Base-by-base conservation (phyloP, 2,329 filamentous ascomycete species). In the Aspergillus novoparasiticus region DNA sequence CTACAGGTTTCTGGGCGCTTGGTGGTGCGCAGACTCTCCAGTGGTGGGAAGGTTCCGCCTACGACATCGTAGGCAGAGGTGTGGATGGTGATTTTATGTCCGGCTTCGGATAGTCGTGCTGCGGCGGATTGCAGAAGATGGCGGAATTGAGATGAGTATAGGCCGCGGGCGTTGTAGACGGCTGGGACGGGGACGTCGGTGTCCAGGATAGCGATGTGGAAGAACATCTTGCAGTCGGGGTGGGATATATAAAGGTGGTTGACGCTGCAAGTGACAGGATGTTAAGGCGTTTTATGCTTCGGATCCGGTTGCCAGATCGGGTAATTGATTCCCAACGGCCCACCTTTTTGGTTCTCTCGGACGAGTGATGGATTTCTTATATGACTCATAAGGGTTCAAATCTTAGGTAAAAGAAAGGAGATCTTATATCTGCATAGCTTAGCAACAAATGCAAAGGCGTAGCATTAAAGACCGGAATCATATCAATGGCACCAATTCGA, bases 181-280 rank as follows among this genome's bases (percentile, higher is more conserved):
- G 68, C 58, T 12, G 69, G 71, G 16, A 75, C 73, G 23, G 76
- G 76, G 23, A 76, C 61, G 66, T 81, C 71, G 64, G 74, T 61
- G 71, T 82, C 73, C 56, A 79, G 64, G 26, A 76, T 62, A 62
- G 78, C 69, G 64, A 78, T 66, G 69, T 79, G 70, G 68, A 80
- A 11, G n/a, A n/a, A 39, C 51, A 55, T 55, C 6, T 19, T 55
- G 30, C 2, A 26, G 8, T n/a, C 68, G 62, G 28, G 58, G 64
- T 43, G 65, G 57, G 66, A 68, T 71, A 46, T 65, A n/a, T 32
- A 32, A 26, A 14, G 21, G 11, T 48, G n/a, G 45, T 28, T 16
- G 45, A 48, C 6, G 21, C 23, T 14, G 6, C 6, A 26, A 48
- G 26, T 28, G 26, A 19, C 34, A 14, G 6, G 45, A 26, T 26